Conservation (phyloP, 192 early-diverging fungal genomes). For the Oehlia diaphana region DNA sequence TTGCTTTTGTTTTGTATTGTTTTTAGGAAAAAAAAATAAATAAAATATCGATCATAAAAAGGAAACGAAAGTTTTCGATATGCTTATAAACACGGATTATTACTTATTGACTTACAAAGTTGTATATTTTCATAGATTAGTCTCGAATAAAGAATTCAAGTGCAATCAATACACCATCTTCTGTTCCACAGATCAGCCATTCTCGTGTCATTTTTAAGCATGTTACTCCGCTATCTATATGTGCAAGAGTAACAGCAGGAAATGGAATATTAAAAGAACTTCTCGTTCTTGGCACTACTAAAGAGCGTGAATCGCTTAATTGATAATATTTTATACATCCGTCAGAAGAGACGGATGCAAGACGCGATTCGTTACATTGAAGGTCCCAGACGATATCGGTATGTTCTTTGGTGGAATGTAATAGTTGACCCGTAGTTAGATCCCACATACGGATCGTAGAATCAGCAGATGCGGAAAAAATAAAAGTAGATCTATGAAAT, state of each 20-base stretch:
- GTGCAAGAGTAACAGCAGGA: neutral
- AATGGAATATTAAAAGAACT: neutral
- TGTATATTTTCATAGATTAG: neutral
- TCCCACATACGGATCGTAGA: constrained; percentile 22
- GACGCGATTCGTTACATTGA: constrained; percentile 7
- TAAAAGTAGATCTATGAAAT: neutral
- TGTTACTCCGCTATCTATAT: neutral
- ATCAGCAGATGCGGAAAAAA: constrained; percentile 12
- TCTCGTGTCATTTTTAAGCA: constrained; percentile 20
- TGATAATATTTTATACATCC: neutral
- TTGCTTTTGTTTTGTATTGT: neutral
- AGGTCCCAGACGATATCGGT: constrained; percentile 10
- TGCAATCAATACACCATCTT: constrained; percentile 4
- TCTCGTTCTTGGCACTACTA: neutral
- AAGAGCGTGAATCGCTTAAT: neutral
- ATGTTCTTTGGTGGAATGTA: neutral
- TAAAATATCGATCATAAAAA: neutral
- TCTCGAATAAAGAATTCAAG: constrained; percentile 1
- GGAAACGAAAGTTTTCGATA: too few relatives aligned
- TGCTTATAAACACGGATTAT: neutral
- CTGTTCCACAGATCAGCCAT: constrained; percentile 17
- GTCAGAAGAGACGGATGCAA: constrained; percentile 13
- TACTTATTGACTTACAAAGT: neutral
- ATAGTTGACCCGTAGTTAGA: neutral
- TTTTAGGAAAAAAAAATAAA: neutral